A percentile compares a stretch with the other conserved stretches of the same genome.
Conservation (phyloP, 805 yeast species). For the Teunomyces aglyptinius region DNA sequence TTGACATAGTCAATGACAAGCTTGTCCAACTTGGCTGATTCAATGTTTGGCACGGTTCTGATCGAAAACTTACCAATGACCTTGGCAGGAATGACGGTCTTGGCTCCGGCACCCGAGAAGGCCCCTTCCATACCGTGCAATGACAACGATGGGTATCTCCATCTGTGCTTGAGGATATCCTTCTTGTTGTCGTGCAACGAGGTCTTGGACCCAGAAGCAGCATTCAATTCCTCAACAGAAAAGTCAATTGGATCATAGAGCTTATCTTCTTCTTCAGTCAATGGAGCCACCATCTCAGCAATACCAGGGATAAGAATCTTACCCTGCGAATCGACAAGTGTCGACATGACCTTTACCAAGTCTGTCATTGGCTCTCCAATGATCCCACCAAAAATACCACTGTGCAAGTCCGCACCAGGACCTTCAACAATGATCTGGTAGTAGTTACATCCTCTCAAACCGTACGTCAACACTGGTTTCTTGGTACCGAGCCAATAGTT, state of each 20-base stretch:
- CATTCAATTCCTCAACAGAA: slow-evolving; percentile 77
- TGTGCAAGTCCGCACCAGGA: slow-evolving; percentile 95
- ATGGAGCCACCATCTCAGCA: slow-evolving; percentile 91
- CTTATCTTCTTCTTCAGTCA: slow-evolving; percentile 74
- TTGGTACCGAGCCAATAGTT: slow-evolving; percentile 98
- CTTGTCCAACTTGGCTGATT: slow-evolving; percentile 72
- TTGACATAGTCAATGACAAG: slow-evolving; percentile 71
- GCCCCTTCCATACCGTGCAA: slow-evolving; percentile 98
- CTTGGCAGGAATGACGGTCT: slow-evolving; percentile 95
- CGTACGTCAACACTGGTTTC: slow-evolving; percentile 96
- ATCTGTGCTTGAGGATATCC: slow-evolving; percentile 92
- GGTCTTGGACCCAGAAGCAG: slow-evolving; percentile 86
- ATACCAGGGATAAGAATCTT: slow-evolving; percentile 85
- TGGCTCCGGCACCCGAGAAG: slow-evolving; percentile 91
- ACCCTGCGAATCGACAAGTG: slow-evolving; percentile 79
- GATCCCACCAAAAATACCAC: slow-evolving; percentile 96
- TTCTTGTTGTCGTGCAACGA: slow-evolving; percentile 74
- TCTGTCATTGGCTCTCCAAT: slow-evolving; percentile 98
- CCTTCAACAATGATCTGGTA: slow-evolving; percentile 81
- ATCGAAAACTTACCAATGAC: slow-evolving; percentile 94
- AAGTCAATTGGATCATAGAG: slow-evolving; percentile 86
- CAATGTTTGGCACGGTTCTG: slow-evolving; percentile 95
- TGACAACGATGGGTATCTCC: slow-evolving; percentile 97
- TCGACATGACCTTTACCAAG: slow-evolving; percentile 70
- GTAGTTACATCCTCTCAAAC: slow-evolving; percentile 94